Conservation (phyloP, 1,284 basidiomycete genomes). For the Psilocybe mexicana region DNA sequence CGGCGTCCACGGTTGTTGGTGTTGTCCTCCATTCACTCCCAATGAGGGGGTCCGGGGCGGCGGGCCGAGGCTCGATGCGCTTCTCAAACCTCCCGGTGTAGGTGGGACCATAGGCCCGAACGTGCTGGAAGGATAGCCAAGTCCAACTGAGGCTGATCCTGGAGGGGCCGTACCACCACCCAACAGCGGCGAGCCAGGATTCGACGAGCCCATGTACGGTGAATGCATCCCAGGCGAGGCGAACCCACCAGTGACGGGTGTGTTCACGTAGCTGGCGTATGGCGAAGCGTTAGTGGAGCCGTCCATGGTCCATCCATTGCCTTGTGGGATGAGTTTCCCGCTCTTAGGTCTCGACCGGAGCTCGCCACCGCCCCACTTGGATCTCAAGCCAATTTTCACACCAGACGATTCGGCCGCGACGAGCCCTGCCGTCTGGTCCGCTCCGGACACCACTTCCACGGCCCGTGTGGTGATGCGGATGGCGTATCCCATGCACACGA, state of each 20-base stretch:
- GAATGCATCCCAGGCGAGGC: slow-evolving; percentile 7
- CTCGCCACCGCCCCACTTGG: slow-evolving; percentile 46
- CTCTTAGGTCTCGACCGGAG: slow-evolving; percentile 35
- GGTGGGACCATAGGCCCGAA: slow-evolving; percentile 10
- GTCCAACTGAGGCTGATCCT: background rate
- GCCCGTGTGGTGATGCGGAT: slow-evolving; percentile 68
- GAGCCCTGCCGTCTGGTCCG: slow-evolving; percentile 54
- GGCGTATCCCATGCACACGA: slow-evolving; percentile 79
- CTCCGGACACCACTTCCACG: slow-evolving; percentile 66
- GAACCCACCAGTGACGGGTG: slow-evolving; percentile 17
- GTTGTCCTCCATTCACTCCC: no score
- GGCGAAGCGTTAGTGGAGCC: slow-evolving; percentile 17
- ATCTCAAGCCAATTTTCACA: slow-evolving; percentile 43
- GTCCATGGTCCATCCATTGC: slow-evolving; percentile 35
- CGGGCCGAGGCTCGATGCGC: slow-evolving; percentile 9
- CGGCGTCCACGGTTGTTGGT: slow-evolving; percentile 3
- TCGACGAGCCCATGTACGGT: slow-evolving; percentile 3
- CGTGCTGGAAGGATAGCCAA: slow-evolving; percentile 7
- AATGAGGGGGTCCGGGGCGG: slow-evolving; percentile 8
- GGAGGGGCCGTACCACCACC: background rate
- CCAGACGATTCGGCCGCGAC: slow-evolving; percentile 65
- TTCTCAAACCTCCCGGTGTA: slow-evolving; percentile 5
- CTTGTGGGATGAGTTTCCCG: slow-evolving; percentile 33
- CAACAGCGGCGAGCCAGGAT: slow-evolving; percentile 6
- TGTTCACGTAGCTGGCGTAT: slow-evolving; percentile 19